Evolutionary conservation across 139 green algal genomes (phyloP).

Genomic region (Edaphochlamys debaryana): DNA sequence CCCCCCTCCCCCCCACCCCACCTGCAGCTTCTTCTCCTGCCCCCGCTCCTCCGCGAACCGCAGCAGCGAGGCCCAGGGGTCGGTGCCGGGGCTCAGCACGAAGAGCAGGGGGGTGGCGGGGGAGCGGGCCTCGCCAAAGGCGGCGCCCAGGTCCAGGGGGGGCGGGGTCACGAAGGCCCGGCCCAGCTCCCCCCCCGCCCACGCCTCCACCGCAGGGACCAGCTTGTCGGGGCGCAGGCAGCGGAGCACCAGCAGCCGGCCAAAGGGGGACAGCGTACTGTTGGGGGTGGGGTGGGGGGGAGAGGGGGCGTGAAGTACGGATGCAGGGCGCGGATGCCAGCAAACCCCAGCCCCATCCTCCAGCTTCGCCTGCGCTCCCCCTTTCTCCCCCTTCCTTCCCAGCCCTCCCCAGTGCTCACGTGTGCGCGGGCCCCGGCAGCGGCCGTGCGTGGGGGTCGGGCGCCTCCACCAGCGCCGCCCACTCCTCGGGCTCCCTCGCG

Average conservation of each 20-base stretch:
- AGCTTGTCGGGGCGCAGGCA: slow-evolving; percentile 83
- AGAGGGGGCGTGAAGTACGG: background rate
- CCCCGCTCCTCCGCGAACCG: slow-evolving; percentile 73
- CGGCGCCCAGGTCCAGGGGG: slow-evolving; percentile 70
- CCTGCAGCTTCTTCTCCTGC: slow-evolving; percentile 25
- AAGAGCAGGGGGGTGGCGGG: slow-evolving; percentile 74
- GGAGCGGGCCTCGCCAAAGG: slow-evolving; percentile 42
- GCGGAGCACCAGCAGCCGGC: slow-evolving; percentile 68
- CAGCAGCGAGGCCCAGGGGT: slow-evolving; percentile 76
- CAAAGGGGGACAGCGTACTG: slow-evolving; percentile 65
- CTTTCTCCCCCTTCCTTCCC: too few relatives aligned
- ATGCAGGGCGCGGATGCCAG: background rate
- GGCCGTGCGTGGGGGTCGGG: slow-evolving; percentile 63
- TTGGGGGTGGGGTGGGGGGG: background rate
- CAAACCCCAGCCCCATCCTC: background rate
- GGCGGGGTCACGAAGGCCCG: slow-evolving; percentile 73
- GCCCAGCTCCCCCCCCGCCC: slow-evolving; percentile 66
- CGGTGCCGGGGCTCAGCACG: slow-evolving; percentile 77
- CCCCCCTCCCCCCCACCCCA: too few relatives aligned
- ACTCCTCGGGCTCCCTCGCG: background rate
- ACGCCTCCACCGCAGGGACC: slow-evolving; percentile 62
- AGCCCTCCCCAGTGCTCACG: too few relatives aligned
- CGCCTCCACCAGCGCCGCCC: slow-evolving; percentile 59
- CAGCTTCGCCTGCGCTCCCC: too few relatives aligned
- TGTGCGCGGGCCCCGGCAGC: slow-evolving; percentile 61